phyloP scores from a whole-genome alignment of 192 early-diverging fungal genomes.

The Podila epicladia region DNA sequence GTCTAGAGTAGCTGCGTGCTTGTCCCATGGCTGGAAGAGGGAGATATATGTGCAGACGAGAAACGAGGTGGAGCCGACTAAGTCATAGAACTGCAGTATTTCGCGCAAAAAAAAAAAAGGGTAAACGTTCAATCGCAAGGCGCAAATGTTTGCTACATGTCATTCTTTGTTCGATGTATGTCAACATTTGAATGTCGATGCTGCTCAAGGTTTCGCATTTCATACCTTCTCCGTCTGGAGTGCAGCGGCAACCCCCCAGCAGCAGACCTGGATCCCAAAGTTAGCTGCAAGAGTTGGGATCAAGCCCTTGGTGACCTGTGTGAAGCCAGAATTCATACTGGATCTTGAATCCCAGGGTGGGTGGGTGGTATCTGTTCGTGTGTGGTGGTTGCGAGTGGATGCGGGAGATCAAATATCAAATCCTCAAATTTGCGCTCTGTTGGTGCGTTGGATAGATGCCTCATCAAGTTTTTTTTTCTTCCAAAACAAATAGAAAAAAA shows the following conservation, averaged over 20 bases:
- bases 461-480: too few species aligned
- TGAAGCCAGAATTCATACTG: neutral
- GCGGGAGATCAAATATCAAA: too few species aligned
- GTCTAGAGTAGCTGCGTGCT: neutral
- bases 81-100: slow-evolving; percentile 37
- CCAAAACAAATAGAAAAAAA: too few species aligned
- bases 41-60: slow-evolving; percentile 32
- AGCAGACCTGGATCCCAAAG: slow-evolving; percentile 22
- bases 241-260: slow-evolving; percentile 21
- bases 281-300: slow-evolving; percentile 15
- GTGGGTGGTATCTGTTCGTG: too few species aligned
- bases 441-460: too few species aligned
- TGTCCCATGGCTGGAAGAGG: slow-evolving; percentile 31
- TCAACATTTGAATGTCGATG: neutral
- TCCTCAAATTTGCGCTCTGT: too few species aligned
- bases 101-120: neutral
- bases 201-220: too few species aligned
- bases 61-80: slow-evolving; percentile 33
- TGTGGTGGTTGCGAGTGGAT: too few species aligned
- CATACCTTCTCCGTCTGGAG: slow-evolving; percentile 50
- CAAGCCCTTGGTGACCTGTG: slow-evolving; percentile 4
- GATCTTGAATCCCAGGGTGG: too few species aligned
- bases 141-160: too few species aligned
- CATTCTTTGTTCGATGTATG: neutral
- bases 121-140: neutral